These are phyloP conservation scores for Solanum pimpinellifolium DNA, from an alignment of 257 asterid genomes.

Conservation along the genomic window DNA sequence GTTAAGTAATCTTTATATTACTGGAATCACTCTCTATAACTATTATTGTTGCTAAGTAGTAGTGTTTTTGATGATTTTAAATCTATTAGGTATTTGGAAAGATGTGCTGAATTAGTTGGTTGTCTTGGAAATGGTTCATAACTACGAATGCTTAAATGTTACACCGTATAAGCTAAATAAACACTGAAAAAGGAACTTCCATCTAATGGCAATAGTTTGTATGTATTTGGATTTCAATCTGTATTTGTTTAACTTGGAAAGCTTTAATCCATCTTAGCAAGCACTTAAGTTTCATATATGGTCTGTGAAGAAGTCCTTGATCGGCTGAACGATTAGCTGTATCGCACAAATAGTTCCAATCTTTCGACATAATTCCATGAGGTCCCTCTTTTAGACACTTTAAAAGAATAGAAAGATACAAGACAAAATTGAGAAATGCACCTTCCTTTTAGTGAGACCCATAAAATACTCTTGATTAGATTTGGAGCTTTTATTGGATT, in stretches of 20 bases:
- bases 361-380: not conserved
- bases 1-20: not conserved
- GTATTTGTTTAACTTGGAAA: too few relatives aligned
- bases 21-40: not conserved
- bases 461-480: not conserved
- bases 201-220: not conserved
- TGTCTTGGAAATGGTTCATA: not conserved
- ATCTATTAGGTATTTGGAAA: not conserved
- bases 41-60: not conserved
- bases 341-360: not conserved
- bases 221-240: not conserved
- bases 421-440: not conserved
- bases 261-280: not conserved
- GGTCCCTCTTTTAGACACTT: not conserved
- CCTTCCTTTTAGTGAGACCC: not conserved
- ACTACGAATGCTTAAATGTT: not conserved
- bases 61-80: not conserved
- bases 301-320: not conserved
- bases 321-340: not conserved
- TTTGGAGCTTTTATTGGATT: not conserved
- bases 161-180: not conserved
- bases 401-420: not conserved
- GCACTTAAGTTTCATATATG: not conserved
- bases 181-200: not conserved
- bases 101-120: not conserved